Percentiles rank a stretch among this genome's conserved stretches.
phyloP scores from a whole-genome alignment of 2,329 filamentous ascomycete genomes.

The Botryosphaeria agaves region DNA sequence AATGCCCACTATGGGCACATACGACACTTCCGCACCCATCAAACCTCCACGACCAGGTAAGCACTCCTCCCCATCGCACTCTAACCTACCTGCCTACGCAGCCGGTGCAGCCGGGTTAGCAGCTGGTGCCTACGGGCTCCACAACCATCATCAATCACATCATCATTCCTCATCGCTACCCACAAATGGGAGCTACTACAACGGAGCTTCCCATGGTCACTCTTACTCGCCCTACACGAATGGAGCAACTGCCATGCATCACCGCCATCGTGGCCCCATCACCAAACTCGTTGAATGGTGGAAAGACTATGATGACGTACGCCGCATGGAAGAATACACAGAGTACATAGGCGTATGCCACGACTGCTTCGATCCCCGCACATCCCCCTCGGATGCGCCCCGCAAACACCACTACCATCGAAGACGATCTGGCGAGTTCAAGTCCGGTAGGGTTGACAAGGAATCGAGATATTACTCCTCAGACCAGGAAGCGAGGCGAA shows the following conservation, averaged over 20 bases:
- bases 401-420: constrained; percentile 40
- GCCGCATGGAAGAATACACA: constrained; percentile 49
- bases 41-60: constrained; percentile 23
- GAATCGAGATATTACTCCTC: constrained; percentile 38
- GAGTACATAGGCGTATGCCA: constrained; percentile 49
- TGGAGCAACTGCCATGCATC: constrained; percentile 27
- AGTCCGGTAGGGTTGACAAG: constrained; percentile 36
- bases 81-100: constrained; percentile 26
- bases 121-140: constrained; percentile 25
- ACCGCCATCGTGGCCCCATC: constrained; percentile 38
- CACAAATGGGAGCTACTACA: constrained; percentile 6
- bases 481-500: constrained; percentile 29
- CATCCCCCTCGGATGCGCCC: constrained; percentile 37
- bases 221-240: constrained; percentile 8
- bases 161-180: constrained; percentile 12
- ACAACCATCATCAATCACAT: constrained; percentile 19
- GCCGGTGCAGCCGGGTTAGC: constrained; percentile 28
- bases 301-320: constrained; percentile 46
- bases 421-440: constrained; percentile 13
- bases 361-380: constrained; percentile 45
- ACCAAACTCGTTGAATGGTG: constrained; percentile 40
- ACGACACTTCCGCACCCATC: constrained; percentile 15
- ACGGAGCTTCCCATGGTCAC: constrained; percentile 10
- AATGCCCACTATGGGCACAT: constrained; percentile 11
- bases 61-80: constrained; percentile 23